These are phyloP conservation scores for Ramularia endophylla DNA, from an alignment of 2,329 filamentous ascomycete species.

Conservation along the genomic window DNA sequence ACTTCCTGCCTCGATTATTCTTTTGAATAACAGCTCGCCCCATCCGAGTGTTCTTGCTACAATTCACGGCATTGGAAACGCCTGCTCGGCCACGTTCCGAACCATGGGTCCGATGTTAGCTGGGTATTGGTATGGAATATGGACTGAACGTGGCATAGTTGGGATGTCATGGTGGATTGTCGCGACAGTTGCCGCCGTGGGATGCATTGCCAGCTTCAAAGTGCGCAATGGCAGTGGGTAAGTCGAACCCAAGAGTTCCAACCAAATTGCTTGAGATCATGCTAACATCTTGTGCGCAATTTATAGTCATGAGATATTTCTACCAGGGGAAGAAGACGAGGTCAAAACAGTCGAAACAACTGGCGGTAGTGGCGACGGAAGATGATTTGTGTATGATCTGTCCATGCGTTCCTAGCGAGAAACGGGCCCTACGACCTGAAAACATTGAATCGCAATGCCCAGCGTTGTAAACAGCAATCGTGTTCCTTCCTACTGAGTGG, in stretches of 20 bases:
- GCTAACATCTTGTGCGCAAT: too few species aligned
- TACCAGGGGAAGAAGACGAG: conserved; percentile 43
- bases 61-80: conserved; percentile 55
- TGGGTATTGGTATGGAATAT: conserved; percentile 50
- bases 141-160: conserved; percentile 49
- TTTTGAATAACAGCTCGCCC: conserved; percentile 54
- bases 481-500: too few species aligned
- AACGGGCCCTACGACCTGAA: too few species aligned
- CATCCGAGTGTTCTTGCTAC: conserved; percentile 52
- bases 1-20: conserved; percentile 50
- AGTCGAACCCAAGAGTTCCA: too few species aligned
- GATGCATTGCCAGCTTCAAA: conserved; percentile 53
- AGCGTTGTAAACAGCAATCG: too few species aligned
- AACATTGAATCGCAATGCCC: too few species aligned
- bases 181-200: conserved; percentile 49
- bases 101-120: conserved; percentile 52
- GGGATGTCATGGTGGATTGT: conserved; percentile 54
- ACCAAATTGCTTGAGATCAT: too few species aligned
- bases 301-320: conserved; percentile 55
- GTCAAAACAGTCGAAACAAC: too few species aligned
- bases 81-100: conserved; percentile 47
- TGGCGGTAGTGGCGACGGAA: conserved; percentile 26
- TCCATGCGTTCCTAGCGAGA: too few species aligned
- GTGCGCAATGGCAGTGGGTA: conserved; percentile 61
- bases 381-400: too few species aligned